Conservation (phyloP, 1,284 basidiomycete species). For the Leccinum pachyderme region DNA sequence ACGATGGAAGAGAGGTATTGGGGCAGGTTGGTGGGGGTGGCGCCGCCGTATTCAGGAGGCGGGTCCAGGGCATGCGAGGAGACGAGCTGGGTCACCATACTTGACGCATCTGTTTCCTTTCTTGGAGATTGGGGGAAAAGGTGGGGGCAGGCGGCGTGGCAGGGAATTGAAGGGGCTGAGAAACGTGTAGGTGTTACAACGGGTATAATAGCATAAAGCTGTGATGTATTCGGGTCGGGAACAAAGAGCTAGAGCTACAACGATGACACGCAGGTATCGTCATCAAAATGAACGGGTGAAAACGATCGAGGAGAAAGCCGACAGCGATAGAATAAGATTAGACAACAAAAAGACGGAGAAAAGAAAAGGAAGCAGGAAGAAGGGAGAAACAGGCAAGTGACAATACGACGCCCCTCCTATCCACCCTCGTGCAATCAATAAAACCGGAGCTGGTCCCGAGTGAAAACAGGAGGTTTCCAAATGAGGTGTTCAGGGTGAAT, state of each 20-base stretch:
- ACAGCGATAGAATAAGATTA: constrained; percentile 1
- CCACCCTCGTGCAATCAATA: constrained; percentile 49
- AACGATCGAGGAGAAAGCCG: background rate
- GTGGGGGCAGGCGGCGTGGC: background rate
- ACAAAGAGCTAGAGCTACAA: constrained; percentile 33
- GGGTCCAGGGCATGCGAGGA: constrained; percentile 7
- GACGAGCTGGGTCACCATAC: constrained; percentile 1
- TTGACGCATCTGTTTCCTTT: constrained; percentile 10
- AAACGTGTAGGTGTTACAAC: constrained; percentile 4
- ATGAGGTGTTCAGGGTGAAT: constrained; percentile 81
- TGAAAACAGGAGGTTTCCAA: constrained; percentile 96
- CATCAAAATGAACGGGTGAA: background rate
- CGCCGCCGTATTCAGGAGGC: constrained; percentile 18
- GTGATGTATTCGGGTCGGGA: constrained; percentile 9
- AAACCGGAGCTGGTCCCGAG: constrained; percentile 85
- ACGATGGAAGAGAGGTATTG: background rate
- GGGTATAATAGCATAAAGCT: constrained; percentile 14
- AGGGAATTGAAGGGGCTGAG: background rate
- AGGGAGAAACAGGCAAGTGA: background rate
- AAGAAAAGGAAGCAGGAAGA: background rate
- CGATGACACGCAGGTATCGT: constrained; percentile 9
- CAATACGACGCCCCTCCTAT: background rate
- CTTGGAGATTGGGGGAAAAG: background rate
- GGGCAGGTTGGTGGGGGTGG: constrained; percentile 14
- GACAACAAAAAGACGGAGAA: background rate